These are phyloP conservation scores for Zygoascus hellenicus DNA, from an alignment of 1,139 yeast genomes.

Conservation along the genomic window DNA sequence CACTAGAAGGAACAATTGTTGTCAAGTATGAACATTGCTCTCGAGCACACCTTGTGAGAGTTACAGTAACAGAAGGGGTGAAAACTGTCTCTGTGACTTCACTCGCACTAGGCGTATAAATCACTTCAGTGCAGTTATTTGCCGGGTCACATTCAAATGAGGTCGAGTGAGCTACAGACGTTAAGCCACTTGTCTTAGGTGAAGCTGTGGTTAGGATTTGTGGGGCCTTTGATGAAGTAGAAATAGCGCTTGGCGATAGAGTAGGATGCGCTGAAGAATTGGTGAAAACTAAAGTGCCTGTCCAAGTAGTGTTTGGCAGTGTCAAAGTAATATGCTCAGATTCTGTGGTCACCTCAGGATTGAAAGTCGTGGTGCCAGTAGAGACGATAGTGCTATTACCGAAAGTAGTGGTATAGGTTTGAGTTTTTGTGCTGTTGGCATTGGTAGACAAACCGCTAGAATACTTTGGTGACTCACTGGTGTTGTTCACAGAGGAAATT, in stretches of 20 bases:
- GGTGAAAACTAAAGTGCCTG: conserved; percentile 1
- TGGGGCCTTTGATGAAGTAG: not conserved
- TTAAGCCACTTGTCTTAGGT: not conserved
- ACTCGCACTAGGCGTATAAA: conserved; percentile 1
- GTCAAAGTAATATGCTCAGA: not conserved
- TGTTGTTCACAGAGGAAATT: too few species aligned
- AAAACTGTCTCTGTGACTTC: conserved; percentile 3
- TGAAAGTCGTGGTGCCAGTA: conserved; percentile 5
- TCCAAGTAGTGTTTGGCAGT: not conserved
- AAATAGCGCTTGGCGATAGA: not conserved
- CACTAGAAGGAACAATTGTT: not conserved
- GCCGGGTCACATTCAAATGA: conserved; percentile 1
- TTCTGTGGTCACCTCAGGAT: conserved; percentile 1
- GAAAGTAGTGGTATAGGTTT: conserved; percentile 1
- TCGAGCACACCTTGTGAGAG: not conserved
- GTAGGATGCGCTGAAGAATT: conserved; percentile 9
- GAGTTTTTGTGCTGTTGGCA: conserved; percentile 1
- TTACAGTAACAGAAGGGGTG: conserved; percentile 3
- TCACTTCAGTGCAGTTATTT: conserved; percentile 1
- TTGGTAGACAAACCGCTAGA: not conserved
- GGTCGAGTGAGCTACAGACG: not conserved
- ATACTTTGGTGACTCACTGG: too few species aligned
- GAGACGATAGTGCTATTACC: not conserved
- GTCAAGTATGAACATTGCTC: not conserved
- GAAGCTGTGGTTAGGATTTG: not conserved